phyloP scores from a whole-genome alignment of 2,329 filamentous ascomycete species.

The Exophiala spinifera region DNA sequence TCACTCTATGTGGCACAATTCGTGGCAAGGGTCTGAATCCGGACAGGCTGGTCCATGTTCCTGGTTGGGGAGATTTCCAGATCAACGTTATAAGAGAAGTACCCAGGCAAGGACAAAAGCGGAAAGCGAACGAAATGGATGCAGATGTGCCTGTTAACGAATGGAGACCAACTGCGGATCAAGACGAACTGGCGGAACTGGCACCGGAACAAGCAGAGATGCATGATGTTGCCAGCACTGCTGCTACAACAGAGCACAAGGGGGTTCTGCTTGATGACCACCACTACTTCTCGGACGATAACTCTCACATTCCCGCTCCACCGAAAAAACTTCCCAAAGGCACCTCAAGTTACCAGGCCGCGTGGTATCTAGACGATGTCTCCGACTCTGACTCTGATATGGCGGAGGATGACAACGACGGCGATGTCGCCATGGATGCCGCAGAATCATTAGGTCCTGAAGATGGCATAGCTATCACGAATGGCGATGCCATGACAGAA shows the following conservation, averaged over 20 bases:
- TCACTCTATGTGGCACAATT: slow-evolving; percentile 78
- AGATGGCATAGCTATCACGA: slow-evolving; percentile 66
- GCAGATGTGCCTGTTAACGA: slow-evolving; percentile 56
- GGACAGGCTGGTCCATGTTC: slow-evolving; percentile 83
- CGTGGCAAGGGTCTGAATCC: slow-evolving; percentile 84
- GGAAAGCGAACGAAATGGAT: slow-evolving; percentile 65
- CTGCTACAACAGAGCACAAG: slow-evolving; percentile 62
- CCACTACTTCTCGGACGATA: slow-evolving; percentile 94
- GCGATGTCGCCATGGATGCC: slow-evolving; percentile 49
- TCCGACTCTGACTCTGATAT: slow-evolving; percentile 84
- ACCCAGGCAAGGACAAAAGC: slow-evolving; percentile 45
- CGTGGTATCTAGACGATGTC: slow-evolving; percentile 83
- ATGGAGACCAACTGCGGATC: slow-evolving; percentile 71
- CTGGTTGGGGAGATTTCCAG: slow-evolving; percentile 92
- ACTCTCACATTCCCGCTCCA: slow-evolving; percentile 55
- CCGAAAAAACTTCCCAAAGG: slow-evolving; percentile 81
- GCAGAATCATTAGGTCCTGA: slow-evolving; percentile 64
- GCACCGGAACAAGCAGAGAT: slow-evolving; percentile 84
- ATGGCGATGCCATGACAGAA: slow-evolving; percentile 63
- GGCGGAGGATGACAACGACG: slow-evolving; percentile 63
- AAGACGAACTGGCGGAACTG: slow-evolving; percentile 76
- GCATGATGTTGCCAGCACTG: slow-evolving; percentile 61
- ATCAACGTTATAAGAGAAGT: slow-evolving; percentile 83
- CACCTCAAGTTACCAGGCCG: slow-evolving; percentile 89
- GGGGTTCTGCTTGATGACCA: slow-evolving; percentile 94